phyloP scores from a whole-genome alignment of 1,284 basidiomycete genomes.

The Ceratobasidium sp. region DNA sequence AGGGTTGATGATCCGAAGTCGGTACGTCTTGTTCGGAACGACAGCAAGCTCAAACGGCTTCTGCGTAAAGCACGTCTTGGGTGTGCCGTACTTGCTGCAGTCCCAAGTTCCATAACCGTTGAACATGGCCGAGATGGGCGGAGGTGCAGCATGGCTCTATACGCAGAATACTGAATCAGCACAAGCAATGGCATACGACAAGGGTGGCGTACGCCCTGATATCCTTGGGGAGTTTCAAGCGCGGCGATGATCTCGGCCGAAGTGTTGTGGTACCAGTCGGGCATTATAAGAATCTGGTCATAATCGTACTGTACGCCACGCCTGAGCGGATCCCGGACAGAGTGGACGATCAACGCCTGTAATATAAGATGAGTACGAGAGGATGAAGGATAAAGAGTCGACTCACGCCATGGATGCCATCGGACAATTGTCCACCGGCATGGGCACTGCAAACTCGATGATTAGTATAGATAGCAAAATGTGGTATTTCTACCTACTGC shows the following conservation, averaged over 20 bases:
- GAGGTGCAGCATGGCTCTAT: constrained; percentile 31
- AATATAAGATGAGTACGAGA: constrained; percentile 5
- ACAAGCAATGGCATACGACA: background rate
- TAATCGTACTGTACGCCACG: constrained; percentile 57
- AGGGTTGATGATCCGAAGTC: constrained; percentile 67
- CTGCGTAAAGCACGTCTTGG: constrained; percentile 54
- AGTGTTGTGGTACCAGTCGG: constrained; percentile 59
- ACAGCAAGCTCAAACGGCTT: constrained; percentile 55
- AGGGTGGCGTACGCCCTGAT: constrained; percentile 53
- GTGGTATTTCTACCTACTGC: constrained; percentile 54
- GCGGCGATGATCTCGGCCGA: constrained; percentile 54
- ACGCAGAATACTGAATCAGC: background rate
- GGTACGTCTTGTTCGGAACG: constrained; percentile 56
- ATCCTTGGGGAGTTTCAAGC: constrained; percentile 56
- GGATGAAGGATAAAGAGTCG: too few species aligned
- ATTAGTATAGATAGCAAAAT: background rate
- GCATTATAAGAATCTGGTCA: constrained; percentile 58
- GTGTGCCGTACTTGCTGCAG: constrained; percentile 33
- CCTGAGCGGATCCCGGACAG: constrained; percentile 53
- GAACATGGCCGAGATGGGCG: constrained; percentile 17
- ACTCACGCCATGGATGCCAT: constrained; percentile 52
- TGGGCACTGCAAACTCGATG: constrained; percentile 24
- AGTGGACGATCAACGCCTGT: constrained; percentile 59
- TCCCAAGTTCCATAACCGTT: constrained; percentile 41
- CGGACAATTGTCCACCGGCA: constrained; percentile 34